Evolutionary conservation across 257 asterid species (phyloP).

Genomic region (Sherardia arvensis): DNA sequence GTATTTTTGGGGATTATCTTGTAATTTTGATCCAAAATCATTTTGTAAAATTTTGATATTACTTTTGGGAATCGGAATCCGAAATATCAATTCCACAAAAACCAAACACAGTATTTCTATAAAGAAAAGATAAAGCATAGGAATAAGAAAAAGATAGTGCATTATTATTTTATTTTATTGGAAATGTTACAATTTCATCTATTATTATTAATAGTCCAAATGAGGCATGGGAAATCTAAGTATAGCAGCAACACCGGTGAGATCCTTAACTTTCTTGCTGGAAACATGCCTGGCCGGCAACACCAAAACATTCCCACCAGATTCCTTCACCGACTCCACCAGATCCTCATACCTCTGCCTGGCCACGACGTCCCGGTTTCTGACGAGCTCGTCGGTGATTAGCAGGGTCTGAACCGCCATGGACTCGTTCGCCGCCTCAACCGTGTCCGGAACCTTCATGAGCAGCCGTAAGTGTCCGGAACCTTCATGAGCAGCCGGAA

Average conservation of each 20-base stretch:
- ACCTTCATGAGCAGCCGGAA: not conserved
- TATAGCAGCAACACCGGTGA: not conserved
- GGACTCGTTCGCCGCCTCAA: not conserved
- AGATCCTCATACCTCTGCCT: slow-evolving; percentile 63
- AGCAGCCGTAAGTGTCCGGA: not conserved
- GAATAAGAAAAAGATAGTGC: no score
- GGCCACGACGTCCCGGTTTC: slow-evolving; percentile 61
- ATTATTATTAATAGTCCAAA: not conserved
- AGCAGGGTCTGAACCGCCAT: not conserved
- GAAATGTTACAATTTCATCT: no score
- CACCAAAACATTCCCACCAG: slow-evolving; percentile 70
- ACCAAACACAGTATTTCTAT: no score
- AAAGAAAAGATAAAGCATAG: no score
- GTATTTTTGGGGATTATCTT: no score
- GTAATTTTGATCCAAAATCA: no score
- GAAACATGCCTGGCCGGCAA: slow-evolving; percentile 94
- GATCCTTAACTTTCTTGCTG: slow-evolving; percentile 39
- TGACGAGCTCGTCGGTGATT: slow-evolving; percentile 40
- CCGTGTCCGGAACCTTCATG: not conserved
- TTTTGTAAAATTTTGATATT: no score
- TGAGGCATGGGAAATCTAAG: not conserved
- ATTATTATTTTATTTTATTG: no score
- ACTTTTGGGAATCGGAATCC: no score
- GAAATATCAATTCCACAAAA: no score
- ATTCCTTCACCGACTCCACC: slow-evolving; percentile 69